A percentile compares a stretch with the other conserved stretches of the same genome.
These are phyloP conservation scores for Oemleria cerasiformis DNA, from an alignment of 306 rosid species.

Conservation along the genomic window DNA sequence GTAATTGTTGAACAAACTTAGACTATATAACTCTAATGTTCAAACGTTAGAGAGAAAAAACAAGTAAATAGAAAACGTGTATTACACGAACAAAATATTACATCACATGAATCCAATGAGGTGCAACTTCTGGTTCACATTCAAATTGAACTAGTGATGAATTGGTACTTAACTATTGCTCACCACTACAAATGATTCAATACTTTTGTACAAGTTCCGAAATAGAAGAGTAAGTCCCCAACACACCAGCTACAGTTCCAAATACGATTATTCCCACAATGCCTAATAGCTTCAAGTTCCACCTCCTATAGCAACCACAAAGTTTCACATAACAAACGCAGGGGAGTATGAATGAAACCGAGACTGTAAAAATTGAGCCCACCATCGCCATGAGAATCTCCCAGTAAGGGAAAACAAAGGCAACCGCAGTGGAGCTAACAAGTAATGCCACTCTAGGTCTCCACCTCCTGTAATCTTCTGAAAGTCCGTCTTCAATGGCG, in stretches of 20 bases:
- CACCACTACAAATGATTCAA: not conserved
- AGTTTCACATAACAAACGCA: slow-evolving; percentile 7
- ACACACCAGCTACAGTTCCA: not conserved
- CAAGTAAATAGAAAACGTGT: no score
- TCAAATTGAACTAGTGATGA: not conserved
- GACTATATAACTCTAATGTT: no score
- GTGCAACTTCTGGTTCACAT: no score
- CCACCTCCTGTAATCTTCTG: not conserved
- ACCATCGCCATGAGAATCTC: slow-evolving; percentile 7
- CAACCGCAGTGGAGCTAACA: not conserved
- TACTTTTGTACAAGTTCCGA: slow-evolving; percentile 17
- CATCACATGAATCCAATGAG: no score
- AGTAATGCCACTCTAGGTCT: slow-evolving; percentile 1
- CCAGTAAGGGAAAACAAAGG: slow-evolving; percentile 16
- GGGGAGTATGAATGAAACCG: slow-evolving; percentile 1
- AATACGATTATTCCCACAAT: not conserved
- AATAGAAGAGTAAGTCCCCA: not conserved
- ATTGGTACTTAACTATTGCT: not conserved
- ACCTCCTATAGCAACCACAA: not conserved
- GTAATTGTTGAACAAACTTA: no score
- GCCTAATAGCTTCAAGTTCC: not conserved
- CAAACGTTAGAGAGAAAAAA: no score
- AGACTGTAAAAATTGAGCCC: slow-evolving; percentile 8
- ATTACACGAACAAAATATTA: no score
- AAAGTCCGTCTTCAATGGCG: slow-evolving; percentile 9